Conservation (phyloP, 2,329 filamentous ascomycete genomes). For the Peltaster fructicola region DNA sequence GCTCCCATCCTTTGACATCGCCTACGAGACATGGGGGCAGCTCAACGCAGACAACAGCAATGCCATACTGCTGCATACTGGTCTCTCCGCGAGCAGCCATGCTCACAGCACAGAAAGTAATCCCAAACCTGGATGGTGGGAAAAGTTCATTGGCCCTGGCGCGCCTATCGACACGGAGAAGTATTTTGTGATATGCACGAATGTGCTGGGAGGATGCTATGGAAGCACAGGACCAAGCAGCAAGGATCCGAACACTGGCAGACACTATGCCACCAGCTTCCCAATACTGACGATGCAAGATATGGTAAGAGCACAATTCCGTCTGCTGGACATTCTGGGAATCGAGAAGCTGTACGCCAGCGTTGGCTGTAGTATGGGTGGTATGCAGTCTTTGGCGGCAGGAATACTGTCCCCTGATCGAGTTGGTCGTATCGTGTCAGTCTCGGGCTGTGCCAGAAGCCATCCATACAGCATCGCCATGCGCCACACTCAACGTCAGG, state of each 20-base stretch:
- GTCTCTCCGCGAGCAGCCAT: constrained; percentile 91
- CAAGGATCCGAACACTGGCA: constrained; percentile 71
- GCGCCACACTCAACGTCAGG: constrained; percentile 92
- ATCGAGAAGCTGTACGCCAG: constrained; percentile 73
- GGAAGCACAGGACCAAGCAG: constrained; percentile 84
- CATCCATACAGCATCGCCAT: constrained; percentile 98
- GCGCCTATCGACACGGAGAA: constrained; percentile 74
- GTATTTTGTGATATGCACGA: constrained; percentile 89
- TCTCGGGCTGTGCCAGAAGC: constrained; percentile 82
- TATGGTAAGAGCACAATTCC: constrained; percentile 93
- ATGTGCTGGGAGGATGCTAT: constrained; percentile 89
- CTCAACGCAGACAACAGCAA: constrained; percentile 71
- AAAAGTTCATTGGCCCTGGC: constrained; percentile 88
- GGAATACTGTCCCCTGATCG: constrained; percentile 69
- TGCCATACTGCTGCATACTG: constrained; percentile 81
- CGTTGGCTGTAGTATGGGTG: constrained; percentile 93
- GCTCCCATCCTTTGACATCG: constrained; percentile 74
- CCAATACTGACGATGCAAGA: constrained; percentile 91
- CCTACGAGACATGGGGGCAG: constrained; percentile 82
- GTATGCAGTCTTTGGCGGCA: constrained; percentile 88
- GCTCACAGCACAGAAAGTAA: constrained; percentile 82
- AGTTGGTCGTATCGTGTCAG: constrained; percentile 67
- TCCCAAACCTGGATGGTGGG: constrained; percentile 90
- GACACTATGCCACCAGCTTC: constrained; percentile 83
- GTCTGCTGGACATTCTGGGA: constrained; percentile 61